These are phyloP conservation scores for Elongisporangium anandrum DNA, from an alignment of 352 stramenopile species.

Conservation along the genomic window DNA sequence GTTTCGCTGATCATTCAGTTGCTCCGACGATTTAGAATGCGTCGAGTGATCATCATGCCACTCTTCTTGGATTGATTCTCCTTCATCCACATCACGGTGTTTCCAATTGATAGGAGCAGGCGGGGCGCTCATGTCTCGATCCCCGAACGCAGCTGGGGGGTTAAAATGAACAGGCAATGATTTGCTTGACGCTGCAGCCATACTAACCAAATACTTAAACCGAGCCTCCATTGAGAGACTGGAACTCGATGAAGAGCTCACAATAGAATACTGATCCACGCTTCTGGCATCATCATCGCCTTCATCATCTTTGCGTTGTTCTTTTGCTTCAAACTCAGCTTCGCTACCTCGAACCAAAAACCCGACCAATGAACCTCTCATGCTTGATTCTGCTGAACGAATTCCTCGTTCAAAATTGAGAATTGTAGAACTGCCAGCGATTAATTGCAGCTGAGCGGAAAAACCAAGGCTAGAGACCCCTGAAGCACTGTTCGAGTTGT, in stretches of 20 bases:
- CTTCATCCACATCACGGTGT: neutral
- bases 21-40: neutral
- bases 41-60: neutral
- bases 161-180: constrained; percentile 43
- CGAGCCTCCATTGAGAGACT: constrained; percentile 36
- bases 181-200: constrained; percentile 32
- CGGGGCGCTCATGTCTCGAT: constrained; percentile 46
- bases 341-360: neutral
- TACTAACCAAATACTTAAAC: constrained; percentile 46
- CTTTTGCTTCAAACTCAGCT: constrained; percentile 1
- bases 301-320: neutral
- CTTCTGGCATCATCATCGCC: neutral
- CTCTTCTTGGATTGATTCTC: neutral
- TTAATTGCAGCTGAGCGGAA: constrained; percentile 22
- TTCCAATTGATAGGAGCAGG: constrained; percentile 20
- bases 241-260: constrained; percentile 27
- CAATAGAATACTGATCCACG: neutral
- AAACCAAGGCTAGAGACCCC: constrained; percentile 47
- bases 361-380: neutral
- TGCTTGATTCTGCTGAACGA: neutral
- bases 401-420: neutral
- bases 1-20: neutral
- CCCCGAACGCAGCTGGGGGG: constrained; percentile 27
- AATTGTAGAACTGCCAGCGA: neutral
- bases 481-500: constrained; percentile 21